These are phyloP conservation scores for Dactylellina sp. DNA, from an alignment of 2,329 filamentous ascomycete genomes.

Conservation along the genomic window DNA sequence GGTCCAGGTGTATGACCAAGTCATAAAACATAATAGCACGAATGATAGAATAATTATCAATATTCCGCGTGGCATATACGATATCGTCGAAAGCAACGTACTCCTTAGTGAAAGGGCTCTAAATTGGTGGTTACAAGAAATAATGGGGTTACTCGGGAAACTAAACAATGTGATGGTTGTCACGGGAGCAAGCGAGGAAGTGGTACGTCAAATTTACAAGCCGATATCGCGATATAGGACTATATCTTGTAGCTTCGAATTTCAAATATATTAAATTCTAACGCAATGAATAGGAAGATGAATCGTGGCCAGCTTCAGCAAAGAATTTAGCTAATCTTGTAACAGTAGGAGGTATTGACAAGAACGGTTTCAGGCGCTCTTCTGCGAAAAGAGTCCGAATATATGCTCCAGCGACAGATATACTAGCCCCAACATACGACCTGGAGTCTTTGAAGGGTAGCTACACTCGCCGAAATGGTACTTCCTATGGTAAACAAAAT, in stretches of 20 bases:
- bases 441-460: not conserved
- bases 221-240: no score
- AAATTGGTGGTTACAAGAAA: conserved; percentile 14
- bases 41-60: conserved; percentile 5
- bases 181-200: not conserved
- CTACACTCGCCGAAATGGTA: not conserved
- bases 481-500: conserved; percentile 1
- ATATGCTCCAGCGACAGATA: conserved; percentile 15
- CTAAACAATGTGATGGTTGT: conserved; percentile 10
- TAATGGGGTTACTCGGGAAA: conserved; percentile 6
- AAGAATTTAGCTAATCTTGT: conserved; percentile 7
- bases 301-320: conserved; percentile 15
- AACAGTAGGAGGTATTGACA: conserved; percentile 15
- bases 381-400: not conserved
- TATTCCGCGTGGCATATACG: not conserved
- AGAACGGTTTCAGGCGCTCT: not conserved
- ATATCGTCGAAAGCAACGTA: not conserved
- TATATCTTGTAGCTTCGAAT: no score
- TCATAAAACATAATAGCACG: not conserved
- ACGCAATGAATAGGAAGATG: not conserved
- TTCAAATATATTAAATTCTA: not conserved
- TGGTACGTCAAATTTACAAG: no score
- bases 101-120: not conserved
- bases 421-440: not conserved
- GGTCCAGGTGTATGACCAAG: conserved; percentile 13